These are phyloP conservation scores for Caryopteris hybrid DNA, from an alignment of 305 asterid species.

Conservation along the genomic window DNA sequence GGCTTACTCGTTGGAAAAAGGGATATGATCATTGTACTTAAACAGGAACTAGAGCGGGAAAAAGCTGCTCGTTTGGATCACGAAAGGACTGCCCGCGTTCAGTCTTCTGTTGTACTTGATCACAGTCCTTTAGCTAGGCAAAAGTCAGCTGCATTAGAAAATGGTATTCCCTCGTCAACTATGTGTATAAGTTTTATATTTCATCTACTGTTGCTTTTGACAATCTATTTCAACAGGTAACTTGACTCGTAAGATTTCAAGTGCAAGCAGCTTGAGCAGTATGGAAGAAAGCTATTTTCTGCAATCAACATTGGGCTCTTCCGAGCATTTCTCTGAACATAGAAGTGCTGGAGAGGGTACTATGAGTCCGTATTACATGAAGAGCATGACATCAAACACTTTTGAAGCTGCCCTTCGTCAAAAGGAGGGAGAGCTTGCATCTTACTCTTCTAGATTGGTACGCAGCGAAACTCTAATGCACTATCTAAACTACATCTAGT, in stretches of 20 bases:
- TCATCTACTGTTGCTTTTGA: constrained; percentile 11
- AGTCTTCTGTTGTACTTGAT: constrained; percentile 47
- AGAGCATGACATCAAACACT: constrained; percentile 69
- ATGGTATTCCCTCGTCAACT: constrained; percentile 40
- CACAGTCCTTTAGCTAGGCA: constrained; percentile 53
- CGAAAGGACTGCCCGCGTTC: constrained; percentile 63
- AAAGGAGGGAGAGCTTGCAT: constrained; percentile 96
- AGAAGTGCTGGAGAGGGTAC: constrained; percentile 60
- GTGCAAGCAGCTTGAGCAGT: constrained; percentile 84
- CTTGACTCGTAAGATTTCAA: constrained; percentile 69
- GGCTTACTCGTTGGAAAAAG: background rate
- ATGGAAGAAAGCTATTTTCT: constrained; percentile 90
- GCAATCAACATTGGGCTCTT: constrained; percentile 76
- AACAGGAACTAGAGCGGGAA: constrained; percentile 76
- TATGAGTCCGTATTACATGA: constrained; percentile 65
- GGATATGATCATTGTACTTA: constrained; percentile 12
- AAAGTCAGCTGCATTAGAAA: constrained; percentile 54
- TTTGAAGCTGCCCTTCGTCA: constrained; percentile 85
- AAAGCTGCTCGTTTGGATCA: constrained; percentile 81
- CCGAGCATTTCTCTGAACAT: constrained; percentile 57
- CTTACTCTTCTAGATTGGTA: constrained; percentile 89
- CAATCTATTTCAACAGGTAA: constrained; percentile 45
- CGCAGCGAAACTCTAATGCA: constrained; percentile 9
- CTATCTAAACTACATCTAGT: constrained; percentile 5
- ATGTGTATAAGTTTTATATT: constrained; percentile 12